Percentiles rank a stretch among this genome's conserved stretches.
These are phyloP conservation scores for Lathyrus aphaca DNA, from an alignment of 306 rosid genomes.

Conservation along the genomic window DNA sequence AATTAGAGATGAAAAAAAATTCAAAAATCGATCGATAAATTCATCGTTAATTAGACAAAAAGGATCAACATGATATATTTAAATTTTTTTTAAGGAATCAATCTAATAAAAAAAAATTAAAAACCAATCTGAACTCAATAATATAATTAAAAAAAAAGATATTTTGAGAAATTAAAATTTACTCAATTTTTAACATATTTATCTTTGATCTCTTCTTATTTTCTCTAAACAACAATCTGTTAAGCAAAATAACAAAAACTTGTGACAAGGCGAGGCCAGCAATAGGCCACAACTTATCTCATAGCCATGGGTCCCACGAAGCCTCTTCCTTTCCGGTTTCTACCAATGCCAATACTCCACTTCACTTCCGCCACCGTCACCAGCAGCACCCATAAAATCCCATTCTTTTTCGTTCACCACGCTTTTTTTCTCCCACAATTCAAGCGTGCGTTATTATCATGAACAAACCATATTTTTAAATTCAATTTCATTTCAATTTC, in stretches of 20 bases:
- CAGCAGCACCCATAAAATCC: slow-evolving; percentile 11
- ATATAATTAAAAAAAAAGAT: too few species aligned
- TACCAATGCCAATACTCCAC: neutral
- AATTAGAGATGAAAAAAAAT: too few species aligned
- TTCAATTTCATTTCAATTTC: neutral
- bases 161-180: too few species aligned
- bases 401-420: neutral
- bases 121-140: too few species aligned
- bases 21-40: too few species aligned
- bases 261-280: neutral
- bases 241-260: neutral
- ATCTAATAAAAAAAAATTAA: too few species aligned
- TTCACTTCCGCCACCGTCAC: neutral
- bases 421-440: slow-evolving; percentile 16
- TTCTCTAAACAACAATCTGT: too few species aligned
- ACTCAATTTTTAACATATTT: too few species aligned
- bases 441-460: slow-evolving; percentile 23
- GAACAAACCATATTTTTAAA: slow-evolving; percentile 14
- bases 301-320: slow-evolving; percentile 36
- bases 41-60: too few species aligned
- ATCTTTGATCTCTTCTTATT: too few species aligned
- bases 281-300: slow-evolving; percentile 42
- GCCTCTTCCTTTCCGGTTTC: slow-evolving; percentile 13
- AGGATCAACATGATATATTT: too few species aligned
- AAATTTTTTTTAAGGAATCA: too few species aligned